phyloP scores from a whole-genome alignment of 805 yeast species.

The Barnettozyma sp. region DNA sequence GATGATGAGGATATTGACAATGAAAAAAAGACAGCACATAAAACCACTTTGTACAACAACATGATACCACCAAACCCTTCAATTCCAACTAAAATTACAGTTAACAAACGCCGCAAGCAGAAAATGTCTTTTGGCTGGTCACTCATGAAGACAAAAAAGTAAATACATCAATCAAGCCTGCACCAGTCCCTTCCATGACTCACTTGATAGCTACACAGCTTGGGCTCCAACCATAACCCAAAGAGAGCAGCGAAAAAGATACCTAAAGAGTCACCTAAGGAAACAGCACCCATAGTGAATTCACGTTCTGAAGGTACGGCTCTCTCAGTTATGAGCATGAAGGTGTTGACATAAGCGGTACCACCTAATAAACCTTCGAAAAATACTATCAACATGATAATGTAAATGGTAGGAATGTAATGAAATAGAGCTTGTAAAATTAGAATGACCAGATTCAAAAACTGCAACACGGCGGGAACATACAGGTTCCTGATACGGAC shows the following conservation, averaged over 20 bases:
- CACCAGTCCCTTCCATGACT: conserved; percentile 79
- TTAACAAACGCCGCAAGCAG: conserved; percentile 16
- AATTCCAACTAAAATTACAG: conserved; percentile 9
- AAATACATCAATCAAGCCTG: conserved; percentile 26
- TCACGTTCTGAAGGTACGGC: conserved; percentile 49
- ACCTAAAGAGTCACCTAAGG: conserved; percentile 81
- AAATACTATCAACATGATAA: conserved; percentile 55
- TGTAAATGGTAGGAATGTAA: conserved; percentile 52
- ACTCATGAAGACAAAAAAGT: conserved; percentile 9
- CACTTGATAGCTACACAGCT: conserved; percentile 66
- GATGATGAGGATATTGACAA: too few species aligned
- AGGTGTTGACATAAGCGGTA: conserved; percentile 83
- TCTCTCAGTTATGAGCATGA: conserved; percentile 63
- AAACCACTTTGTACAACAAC: too few species aligned
- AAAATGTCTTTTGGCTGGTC: conserved; percentile 16
- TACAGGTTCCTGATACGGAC: conserved; percentile 54
- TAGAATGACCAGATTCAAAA: conserved; percentile 51
- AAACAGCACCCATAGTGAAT: conserved; percentile 77
- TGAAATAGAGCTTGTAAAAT: conserved; percentile 58
- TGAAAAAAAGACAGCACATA: too few species aligned
- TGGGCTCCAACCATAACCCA: conserved; percentile 68
- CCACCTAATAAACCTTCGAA: conserved; percentile 94
- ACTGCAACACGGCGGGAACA: conserved; percentile 60
- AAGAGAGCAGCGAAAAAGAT: conserved; percentile 73
- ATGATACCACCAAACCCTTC: conserved; percentile 1